These are phyloP conservation scores for Nematocida ausubeli DNA, from an alignment of 371 early-diverging fungal species.

Conservation along the genomic window DNA sequence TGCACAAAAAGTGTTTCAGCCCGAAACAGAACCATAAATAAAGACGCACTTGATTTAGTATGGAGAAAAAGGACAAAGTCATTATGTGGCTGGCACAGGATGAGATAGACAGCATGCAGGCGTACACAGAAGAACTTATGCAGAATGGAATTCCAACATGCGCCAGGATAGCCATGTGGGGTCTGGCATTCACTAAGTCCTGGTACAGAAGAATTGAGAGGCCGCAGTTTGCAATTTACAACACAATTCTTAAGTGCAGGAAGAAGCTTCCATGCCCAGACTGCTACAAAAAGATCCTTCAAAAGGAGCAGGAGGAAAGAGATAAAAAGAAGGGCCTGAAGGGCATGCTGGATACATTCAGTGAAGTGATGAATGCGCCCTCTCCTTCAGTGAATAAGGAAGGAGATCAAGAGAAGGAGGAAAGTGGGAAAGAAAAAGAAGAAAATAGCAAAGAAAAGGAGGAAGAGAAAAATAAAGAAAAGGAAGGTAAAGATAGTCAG, in stretches of 20 bases:
- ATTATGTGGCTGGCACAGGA: constrained; percentile 39
- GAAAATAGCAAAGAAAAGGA: constrained; percentile 1
- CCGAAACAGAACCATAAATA: neutral
- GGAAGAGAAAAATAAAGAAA: neutral
- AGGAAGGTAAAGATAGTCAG: neutral
- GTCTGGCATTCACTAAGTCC: constrained; percentile 38
- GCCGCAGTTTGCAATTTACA: constrained; percentile 16
- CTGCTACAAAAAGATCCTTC: constrained; percentile 12
- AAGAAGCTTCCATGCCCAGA: constrained; percentile 30
- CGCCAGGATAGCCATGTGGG: constrained; percentile 20
- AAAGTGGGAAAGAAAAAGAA: neutral
- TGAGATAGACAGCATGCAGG: constrained; percentile 45
- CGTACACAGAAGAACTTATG: constrained; percentile 20
- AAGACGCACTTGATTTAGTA: constrained; percentile 16
- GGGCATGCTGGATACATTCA: neutral
- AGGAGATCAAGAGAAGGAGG: neutral
- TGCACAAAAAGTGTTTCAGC: constrained; percentile 16
- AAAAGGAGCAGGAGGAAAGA: neutral
- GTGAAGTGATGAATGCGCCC: neutral
- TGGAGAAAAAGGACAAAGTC: constrained; percentile 23
- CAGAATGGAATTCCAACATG: neutral
- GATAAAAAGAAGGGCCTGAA: neutral
- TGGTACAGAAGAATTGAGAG: constrained; percentile 26
- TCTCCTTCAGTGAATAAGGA: neutral
- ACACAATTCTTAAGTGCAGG: constrained; percentile 33